A percentile compares a stretch with the other conserved stretches of the same genome.
Conservation (phyloP, 2,329 filamentous ascomycete species). For the Zymoseptoria pseudotritici region DNA sequence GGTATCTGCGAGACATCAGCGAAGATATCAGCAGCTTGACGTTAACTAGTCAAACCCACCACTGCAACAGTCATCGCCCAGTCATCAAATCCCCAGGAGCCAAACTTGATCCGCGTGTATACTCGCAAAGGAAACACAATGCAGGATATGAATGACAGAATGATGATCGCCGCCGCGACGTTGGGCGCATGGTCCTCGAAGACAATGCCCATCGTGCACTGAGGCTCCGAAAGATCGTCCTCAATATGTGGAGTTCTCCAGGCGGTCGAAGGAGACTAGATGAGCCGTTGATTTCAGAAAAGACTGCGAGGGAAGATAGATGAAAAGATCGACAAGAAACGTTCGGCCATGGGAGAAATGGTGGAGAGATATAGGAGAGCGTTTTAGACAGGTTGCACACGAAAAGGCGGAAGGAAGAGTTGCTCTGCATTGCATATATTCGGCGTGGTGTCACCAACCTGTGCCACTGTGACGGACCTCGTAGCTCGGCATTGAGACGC, state of each 20-base stretch:
- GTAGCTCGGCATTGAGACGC: background rate
- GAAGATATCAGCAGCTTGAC: constrained; percentile 3
- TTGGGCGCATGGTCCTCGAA: constrained; percentile 17
- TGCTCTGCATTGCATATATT: background rate
- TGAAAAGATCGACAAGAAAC: background rate
- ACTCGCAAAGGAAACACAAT: constrained; percentile 16
- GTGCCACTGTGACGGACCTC: background rate
- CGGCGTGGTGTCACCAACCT: background rate
- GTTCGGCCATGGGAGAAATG: background rate
- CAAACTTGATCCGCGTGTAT: constrained; percentile 17
- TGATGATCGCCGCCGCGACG: constrained; percentile 17
- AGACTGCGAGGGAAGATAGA: background rate
- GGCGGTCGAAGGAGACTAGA: background rate
- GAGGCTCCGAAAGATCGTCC: background rate
- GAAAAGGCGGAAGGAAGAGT: background rate
- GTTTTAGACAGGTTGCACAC: background rate
- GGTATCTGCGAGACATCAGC: constrained; percentile 14
- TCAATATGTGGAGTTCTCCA: background rate
- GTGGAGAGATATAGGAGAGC: background rate
- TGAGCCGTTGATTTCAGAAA: background rate
- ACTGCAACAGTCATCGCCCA: constrained; percentile 21
- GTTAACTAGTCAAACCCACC: constrained; percentile 8
- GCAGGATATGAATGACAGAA: constrained; percentile 8
- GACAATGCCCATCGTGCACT: background rate
- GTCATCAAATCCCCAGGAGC: constrained; percentile 27